Evolutionary conservation across 768 basidiomycete species (phyloP).

Genomic region (Suillus plorans): DNA sequence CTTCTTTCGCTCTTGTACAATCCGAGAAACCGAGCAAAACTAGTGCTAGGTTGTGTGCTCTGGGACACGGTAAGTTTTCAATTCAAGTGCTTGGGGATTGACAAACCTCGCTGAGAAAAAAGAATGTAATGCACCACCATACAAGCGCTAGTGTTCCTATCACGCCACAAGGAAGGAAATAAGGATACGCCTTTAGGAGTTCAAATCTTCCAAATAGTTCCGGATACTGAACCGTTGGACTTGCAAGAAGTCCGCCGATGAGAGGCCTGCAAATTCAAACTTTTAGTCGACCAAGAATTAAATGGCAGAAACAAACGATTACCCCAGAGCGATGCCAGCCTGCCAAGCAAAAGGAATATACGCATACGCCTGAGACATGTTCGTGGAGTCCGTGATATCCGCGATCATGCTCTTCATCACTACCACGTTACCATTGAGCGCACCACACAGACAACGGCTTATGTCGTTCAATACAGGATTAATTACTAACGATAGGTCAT

Average conservation of each 20-base stretch:
- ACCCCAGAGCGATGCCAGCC: constrained; percentile 41
- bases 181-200: constrained; percentile 66
- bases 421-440: constrained; percentile 49
- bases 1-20: neutral
- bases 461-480: neutral
- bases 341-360: constrained; percentile 51
- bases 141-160: constrained; percentile 51
- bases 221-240: constrained; percentile 62
- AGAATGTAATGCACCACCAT: constrained; percentile 45
- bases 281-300: constrained; percentile 16
- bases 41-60: constrained; percentile 6
- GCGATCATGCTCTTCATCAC: constrained; percentile 42
- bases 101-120: constrained; percentile 52
- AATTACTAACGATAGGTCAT: neutral
- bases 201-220: constrained; percentile 47
- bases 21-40: neutral
- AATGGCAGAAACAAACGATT: constrained; percentile 21
- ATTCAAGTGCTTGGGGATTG: neutral
- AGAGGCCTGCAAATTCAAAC: constrained; percentile 44
- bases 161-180: constrained; percentile 65
- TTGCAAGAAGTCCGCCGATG: constrained; percentile 63
- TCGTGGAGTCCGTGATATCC: constrained; percentile 31
- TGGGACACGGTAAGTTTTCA: neutral
- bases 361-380: constrained; percentile 42
- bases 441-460: constrained; percentile 41